These are phyloP conservation scores for Phytophthora boehmeriae DNA, from an alignment of 352 stramenopile genomes.

Conservation along the genomic window DNA sequence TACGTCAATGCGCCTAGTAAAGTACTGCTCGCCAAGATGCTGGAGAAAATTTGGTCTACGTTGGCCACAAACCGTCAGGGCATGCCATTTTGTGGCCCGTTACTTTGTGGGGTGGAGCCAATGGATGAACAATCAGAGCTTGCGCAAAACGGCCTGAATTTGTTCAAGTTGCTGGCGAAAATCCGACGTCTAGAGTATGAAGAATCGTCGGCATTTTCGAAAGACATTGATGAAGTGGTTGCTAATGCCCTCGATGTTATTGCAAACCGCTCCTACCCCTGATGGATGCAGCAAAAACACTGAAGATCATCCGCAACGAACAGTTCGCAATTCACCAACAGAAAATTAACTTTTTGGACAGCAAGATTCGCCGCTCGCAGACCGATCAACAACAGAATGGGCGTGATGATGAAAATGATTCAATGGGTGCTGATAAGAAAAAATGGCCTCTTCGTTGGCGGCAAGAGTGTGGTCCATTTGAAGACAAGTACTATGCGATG, in stretches of 20 bases:
- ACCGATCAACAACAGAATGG: slow-evolving; percentile 33
- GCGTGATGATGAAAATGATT: slow-evolving; percentile 16
- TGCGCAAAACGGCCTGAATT: slow-evolving; percentile 42
- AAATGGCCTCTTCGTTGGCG: slow-evolving; percentile 78
- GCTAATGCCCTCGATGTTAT: slow-evolving; percentile 69
- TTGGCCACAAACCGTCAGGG: slow-evolving; percentile 87
- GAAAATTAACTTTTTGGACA: slow-evolving; percentile 67
- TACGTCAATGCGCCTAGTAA: slow-evolving; percentile 57
- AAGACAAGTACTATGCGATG: slow-evolving; percentile 63
- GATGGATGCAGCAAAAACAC: slow-evolving; percentile 67
- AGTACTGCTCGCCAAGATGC: slow-evolving; percentile 74
- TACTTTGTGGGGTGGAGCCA: slow-evolving; percentile 67
- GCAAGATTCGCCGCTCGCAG: slow-evolving; percentile 61
- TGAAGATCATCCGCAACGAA: slow-evolving; percentile 80
- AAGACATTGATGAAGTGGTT: slow-evolving; percentile 72
- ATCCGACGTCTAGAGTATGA: slow-evolving; percentile 79
- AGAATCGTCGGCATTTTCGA: slow-evolving; percentile 58
- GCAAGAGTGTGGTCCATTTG: slow-evolving; percentile 75
- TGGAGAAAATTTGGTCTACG: slow-evolving; percentile 87
- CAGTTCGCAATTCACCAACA: slow-evolving; percentile 74
- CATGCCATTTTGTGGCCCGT: slow-evolving; percentile 78
- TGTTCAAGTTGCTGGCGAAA: slow-evolving; percentile 78
- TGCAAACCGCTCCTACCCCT: slow-evolving; percentile 61
- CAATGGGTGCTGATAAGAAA: slow-evolving; percentile 14
- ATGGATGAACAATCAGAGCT: slow-evolving; percentile 25